Conservation (phyloP, 805 yeast genomes). For the Starmerella stigmatis region DNA sequence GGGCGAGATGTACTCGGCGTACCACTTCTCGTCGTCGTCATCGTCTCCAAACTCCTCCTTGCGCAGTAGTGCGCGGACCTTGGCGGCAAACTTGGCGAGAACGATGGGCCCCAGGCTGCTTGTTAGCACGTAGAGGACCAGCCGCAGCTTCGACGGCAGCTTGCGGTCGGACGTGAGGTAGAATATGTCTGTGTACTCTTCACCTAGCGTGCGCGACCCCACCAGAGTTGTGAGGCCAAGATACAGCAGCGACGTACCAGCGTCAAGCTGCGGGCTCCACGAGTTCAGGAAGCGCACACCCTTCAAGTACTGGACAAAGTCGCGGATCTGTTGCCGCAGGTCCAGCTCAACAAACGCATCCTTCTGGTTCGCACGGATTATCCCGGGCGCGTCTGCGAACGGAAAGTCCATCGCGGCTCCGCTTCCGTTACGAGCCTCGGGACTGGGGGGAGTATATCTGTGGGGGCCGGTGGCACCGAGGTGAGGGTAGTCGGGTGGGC, state of each 20-base stretch:
- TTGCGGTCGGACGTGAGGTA: slow-evolving; percentile 24
- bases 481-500: slow-evolving; percentile 4
- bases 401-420: slow-evolving; percentile 36
- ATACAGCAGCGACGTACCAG: slow-evolving; percentile 50
- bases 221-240: slow-evolving; percentile 62
- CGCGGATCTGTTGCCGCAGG: slow-evolving; percentile 45
- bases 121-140: slow-evolving; percentile 49
- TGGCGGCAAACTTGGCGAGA: slow-evolving; percentile 22
- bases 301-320: slow-evolving; percentile 43
- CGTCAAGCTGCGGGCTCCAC: slow-evolving; percentile 51
- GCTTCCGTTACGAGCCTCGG: too few species aligned
- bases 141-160: slow-evolving; percentile 29
- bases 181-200: slow-evolving; percentile 69
- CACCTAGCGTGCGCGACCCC: slow-evolving; percentile 81
- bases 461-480: slow-evolving; percentile 2
- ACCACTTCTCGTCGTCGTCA: slow-evolving; percentile 9
- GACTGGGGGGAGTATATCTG: too few species aligned
- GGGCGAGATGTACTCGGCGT: slow-evolving; percentile 20
- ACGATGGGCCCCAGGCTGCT: slow-evolving; percentile 56
- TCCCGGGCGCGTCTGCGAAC: slow-evolving; percentile 79
- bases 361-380: slow-evolving; percentile 83
- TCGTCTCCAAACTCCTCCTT: background rate
- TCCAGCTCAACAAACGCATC: slow-evolving; percentile 61
- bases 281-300: slow-evolving; percentile 49
- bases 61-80: slow-evolving; percentile 20